A percentile compares a stretch with the other conserved stretches of the same genome.
These are phyloP conservation scores for Paragyromitra xinjiangensis DNA, from an alignment of 495 filamentous ascomycete genomes.

Conservation along the genomic window DNA sequence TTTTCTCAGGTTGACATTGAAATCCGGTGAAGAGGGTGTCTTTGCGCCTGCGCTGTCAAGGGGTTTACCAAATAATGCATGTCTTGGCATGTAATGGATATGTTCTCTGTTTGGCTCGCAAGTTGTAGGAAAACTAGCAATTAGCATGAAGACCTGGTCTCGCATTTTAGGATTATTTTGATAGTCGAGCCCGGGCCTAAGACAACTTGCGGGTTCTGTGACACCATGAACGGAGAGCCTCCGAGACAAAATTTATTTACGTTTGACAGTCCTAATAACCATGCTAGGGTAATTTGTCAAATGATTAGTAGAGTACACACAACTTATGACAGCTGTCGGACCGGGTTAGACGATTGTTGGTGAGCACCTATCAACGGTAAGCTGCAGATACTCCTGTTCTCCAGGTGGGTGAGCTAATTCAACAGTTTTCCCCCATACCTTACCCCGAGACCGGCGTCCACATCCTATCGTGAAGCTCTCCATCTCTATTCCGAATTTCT, in stretches of 20 bases:
- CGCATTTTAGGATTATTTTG: not conserved
- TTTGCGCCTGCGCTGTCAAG: not conserved
- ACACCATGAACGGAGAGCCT: too few species aligned
- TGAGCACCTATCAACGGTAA: not conserved
- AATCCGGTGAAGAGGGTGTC: too few species aligned
- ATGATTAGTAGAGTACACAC: conserved; percentile 4
- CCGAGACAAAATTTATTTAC: conserved; percentile 4
- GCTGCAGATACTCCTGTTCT: not conserved
- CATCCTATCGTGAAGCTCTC: not conserved
- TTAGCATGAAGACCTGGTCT: not conserved
- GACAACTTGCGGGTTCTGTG: not conserved
- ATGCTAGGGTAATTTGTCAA: conserved; percentile 15
- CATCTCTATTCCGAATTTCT: not conserved
- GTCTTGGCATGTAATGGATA: not conserved
- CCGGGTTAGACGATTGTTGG: not conserved
- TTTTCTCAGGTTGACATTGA: not conserved
- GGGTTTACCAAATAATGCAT: not conserved
- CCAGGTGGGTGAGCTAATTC: not conserved
- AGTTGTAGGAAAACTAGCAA: not conserved
- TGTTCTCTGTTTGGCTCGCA: not conserved
- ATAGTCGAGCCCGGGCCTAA: not conserved
- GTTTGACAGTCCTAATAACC: not conserved
- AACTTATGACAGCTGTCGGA: not conserved
- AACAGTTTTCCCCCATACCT: not conserved
- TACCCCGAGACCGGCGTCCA: not conserved